A percentile compares a stretch with the other conserved stretches of the same genome.
Conservation (phyloP, 2,329 filamentous ascomycete species). For the Phaeomoniella chlamydospora region DNA sequence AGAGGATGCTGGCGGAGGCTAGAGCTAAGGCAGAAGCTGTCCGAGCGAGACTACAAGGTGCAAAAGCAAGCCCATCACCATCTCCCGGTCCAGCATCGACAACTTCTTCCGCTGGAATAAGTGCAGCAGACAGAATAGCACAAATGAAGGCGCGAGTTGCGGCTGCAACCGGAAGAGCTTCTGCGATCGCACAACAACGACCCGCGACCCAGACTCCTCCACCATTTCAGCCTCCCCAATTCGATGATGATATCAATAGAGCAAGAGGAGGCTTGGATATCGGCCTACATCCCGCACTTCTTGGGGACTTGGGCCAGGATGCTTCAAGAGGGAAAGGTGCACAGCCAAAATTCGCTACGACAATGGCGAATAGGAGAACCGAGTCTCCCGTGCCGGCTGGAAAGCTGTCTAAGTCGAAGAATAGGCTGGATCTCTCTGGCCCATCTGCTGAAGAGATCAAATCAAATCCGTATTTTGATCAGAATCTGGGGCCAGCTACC, state of each 20-base stretch:
- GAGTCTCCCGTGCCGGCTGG: constrained; percentile 22
- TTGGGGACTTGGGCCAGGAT: constrained; percentile 32
- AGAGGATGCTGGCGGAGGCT: constrained; percentile 32
- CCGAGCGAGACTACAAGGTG: constrained; percentile 27
- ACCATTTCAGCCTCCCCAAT: constrained; percentile 26
- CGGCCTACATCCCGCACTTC: constrained; percentile 61
- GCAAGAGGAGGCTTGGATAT: constrained; percentile 58
- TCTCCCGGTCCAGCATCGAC: constrained; percentile 16
- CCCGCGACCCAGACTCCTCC: constrained; percentile 16
- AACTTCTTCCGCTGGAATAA: constrained; percentile 31
- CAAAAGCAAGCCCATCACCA: constrained; percentile 13
- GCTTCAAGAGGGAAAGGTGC: constrained; percentile 24
- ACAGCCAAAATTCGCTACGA: constrained; percentile 38
- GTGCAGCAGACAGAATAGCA: constrained; percentile 53
- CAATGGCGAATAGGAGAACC: constrained; percentile 37
- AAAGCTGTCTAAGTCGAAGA: constrained; percentile 24
- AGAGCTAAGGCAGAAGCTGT: constrained; percentile 32
- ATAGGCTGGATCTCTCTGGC: constrained; percentile 40
- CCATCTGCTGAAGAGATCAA: constrained; percentile 43
- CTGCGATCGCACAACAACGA: constrained; percentile 29
- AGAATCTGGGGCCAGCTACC: constrained; percentile 46
- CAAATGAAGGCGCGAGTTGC: constrained; percentile 68
- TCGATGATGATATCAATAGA: constrained; percentile 30
- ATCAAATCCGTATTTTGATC: constrained; percentile 74
- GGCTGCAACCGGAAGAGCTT: constrained; percentile 48